A percentile compares a stretch with the other conserved stretches of the same genome.
Conservation (phyloP, 768 basidiomycete genomes). For the Cantharellus anzutake region DNA sequence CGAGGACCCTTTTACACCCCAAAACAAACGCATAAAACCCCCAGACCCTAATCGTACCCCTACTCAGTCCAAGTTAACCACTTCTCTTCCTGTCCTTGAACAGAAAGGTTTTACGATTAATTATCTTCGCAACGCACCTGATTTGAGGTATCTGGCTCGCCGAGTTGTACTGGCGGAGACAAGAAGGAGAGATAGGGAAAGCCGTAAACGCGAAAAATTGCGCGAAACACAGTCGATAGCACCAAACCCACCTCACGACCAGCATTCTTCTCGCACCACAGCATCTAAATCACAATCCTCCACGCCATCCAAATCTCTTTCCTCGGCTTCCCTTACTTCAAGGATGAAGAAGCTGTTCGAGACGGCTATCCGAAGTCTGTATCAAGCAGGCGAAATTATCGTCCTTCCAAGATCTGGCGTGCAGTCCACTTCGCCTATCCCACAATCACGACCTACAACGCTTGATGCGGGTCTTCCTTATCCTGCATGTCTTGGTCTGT, state of each 20-base stretch:
- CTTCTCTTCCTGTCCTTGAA: not conserved
- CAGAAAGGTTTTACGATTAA: not conserved
- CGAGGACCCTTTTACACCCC: not conserved
- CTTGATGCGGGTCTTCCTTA: conserved; percentile 14
- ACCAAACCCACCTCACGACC: not conserved
- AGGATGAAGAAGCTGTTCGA: conserved; percentile 53
- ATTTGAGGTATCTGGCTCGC: not conserved
- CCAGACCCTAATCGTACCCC: not conserved
- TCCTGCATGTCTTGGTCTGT: not conserved
- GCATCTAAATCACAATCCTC: not conserved
- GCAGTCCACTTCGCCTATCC: conserved; percentile 5
- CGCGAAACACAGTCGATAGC: not conserved
- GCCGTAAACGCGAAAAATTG: not conserved
- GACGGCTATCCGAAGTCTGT: conserved; percentile 41
- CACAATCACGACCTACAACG: conserved; percentile 14
- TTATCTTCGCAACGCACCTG: not conserved
- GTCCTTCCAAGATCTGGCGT: conserved; percentile 46
- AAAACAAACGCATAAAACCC: not conserved
- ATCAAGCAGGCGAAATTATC: conserved; percentile 54
- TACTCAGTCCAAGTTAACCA: not conserved
- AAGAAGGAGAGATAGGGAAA: not conserved
- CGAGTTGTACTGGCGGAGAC: not conserved
- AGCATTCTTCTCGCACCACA: not conserved
- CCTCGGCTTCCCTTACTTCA: not conserved
- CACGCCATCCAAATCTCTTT: not conserved